Base-by-base conservation (phyloP, 2,329 filamentous ascomycete species). In the Fusarium sp. region DNA sequence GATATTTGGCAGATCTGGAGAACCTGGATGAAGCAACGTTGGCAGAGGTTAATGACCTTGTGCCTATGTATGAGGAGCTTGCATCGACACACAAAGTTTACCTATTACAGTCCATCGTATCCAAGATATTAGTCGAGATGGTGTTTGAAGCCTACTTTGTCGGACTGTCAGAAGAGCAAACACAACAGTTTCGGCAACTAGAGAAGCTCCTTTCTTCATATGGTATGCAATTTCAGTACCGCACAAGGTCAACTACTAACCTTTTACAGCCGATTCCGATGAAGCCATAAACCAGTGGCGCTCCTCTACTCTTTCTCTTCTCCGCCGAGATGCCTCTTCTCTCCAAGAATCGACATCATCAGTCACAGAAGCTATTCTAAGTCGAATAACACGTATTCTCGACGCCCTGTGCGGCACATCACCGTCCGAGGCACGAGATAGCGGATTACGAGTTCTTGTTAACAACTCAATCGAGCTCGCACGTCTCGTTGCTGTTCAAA, bases 231-330 rank as follows among this genome's bases (percentile, higher is more conserved):
- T 37, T 37, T 20, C 13, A 30, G 30, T 30, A 30, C 10, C 10
- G 7, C 30, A 11, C 30, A 44, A 5, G 10, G 27, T 20, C 23
- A 40, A 20, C 48, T 38, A 13, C 59, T 68, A 56, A 58, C 35
- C 35, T 11, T n/a, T 63, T 42, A 12, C 61, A 79, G 76, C 78
- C 81, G 83, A 81, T 52, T 83, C 86, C 8, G 81, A 83, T 48
- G 85, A 88, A 67, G 82, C 85, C 33, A 84, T 90, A 67, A 91
- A 91, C 76, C 87, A 90, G 75, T 92, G 90, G 90, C 88, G 90
- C 41, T 88, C 90, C 9, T 83, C 85, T n/a, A 92, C 90, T 3
- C 83, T 92, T 42, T 84, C 87, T 30, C 83, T 90, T 45, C 78
- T 92, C 54, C 85, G 85, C 58, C 88, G 87, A 73, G 87, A 88